Conservation (phyloP, 768 basidiomycete genomes). For the Tylopilus cervinicoccineus region DNA sequence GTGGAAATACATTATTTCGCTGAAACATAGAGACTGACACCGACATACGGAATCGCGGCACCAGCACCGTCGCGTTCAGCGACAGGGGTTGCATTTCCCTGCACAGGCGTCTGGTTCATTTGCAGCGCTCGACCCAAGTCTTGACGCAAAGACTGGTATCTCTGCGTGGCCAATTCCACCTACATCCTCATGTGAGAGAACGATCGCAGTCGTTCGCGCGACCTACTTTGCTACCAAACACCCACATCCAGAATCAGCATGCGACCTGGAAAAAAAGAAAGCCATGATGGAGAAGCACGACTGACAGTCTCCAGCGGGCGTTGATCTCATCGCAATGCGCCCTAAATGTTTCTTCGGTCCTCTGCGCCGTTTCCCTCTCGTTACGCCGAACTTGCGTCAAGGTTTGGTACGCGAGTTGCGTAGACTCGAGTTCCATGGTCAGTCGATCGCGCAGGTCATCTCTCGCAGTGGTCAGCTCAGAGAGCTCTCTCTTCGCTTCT, state of each 20-base stretch:
- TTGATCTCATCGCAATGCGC: background rate
- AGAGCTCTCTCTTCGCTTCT: background rate
- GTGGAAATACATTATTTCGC: background rate
- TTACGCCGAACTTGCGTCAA: background rate
- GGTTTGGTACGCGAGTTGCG: background rate
- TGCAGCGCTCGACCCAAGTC: background rate
- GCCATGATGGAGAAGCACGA: background rate
- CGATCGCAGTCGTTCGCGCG: background rate
- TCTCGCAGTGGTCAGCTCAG: background rate
- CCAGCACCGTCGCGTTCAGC: background rate
- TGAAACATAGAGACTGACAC: background rate
- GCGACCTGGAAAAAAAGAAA: background rate
- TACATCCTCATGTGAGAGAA: background rate
- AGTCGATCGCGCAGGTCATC: slow-evolving; percentile 1
- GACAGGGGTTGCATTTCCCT: background rate
- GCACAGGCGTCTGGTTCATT: background rate
- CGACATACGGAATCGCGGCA: background rate
- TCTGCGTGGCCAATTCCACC: background rate
- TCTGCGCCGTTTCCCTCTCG: background rate
- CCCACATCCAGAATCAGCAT: background rate
- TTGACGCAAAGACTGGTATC: background rate
- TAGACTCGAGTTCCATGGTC: background rate
- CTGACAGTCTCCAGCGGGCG: slow-evolving; percentile 2
- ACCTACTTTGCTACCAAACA: slow-evolving; percentile 1
- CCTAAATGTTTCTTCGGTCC: background rate